These are phyloP conservation scores for Apiospora hydei DNA, from an alignment of 2,329 filamentous ascomycete genomes.

Conservation along the genomic window DNA sequence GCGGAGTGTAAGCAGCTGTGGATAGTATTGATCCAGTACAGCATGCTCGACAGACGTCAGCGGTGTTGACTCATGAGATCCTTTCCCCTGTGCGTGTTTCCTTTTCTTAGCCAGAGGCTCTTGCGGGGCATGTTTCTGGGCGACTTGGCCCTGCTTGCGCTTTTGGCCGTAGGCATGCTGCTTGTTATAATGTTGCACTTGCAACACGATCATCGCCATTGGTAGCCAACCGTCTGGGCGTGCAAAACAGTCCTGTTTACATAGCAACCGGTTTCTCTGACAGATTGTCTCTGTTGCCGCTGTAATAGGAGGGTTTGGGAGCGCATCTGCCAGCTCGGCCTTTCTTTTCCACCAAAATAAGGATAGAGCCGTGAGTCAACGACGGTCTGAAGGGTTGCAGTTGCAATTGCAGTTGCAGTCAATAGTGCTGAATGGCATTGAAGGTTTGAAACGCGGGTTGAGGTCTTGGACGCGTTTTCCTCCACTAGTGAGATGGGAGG, in stretches of 20 bases:
- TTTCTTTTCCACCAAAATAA: constrained; percentile 13
- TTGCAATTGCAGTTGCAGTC: background rate
- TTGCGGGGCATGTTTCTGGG: background rate
- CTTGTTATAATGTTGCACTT: background rate
- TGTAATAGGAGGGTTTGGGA: background rate
- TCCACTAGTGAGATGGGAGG: constrained; percentile 10
- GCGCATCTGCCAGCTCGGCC: background rate
- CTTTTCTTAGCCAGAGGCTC: constrained; percentile 14
- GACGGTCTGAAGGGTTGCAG: background rate
- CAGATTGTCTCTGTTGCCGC: background rate
- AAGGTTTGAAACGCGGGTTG: constrained; percentile 21
- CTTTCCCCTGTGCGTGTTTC: background rate
- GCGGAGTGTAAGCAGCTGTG: constrained; percentile 70
- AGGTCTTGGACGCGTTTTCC: constrained; percentile 11
- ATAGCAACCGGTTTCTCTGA: background rate
- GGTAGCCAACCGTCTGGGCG: background rate
- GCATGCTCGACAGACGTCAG: constrained; percentile 54
- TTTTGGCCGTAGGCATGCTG: background rate
- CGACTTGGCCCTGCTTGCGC: background rate
- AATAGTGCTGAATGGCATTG: constrained; percentile 10
- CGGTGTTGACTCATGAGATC: background rate
- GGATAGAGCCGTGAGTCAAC: background rate
- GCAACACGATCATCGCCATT: background rate
- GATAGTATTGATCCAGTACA: constrained; percentile 74
- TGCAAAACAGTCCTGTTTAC: constrained; percentile 7